Evolutionary conservation across 2,329 filamentous ascomycete species (phyloP).

Genomic region (Xylariales sp.): DNA sequence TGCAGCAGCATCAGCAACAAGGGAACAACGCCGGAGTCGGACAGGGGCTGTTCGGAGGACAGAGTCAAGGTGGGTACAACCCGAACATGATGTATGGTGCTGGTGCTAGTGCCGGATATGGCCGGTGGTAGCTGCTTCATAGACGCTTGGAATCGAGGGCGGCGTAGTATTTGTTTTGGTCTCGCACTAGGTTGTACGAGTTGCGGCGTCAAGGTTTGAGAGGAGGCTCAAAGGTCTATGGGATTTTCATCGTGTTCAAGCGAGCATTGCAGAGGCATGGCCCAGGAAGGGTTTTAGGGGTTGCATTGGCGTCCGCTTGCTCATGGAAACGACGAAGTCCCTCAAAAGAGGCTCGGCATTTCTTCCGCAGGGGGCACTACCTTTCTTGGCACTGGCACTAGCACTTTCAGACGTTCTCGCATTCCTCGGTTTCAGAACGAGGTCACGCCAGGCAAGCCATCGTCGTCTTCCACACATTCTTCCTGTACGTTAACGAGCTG

Average conservation of each 20-base stretch:
- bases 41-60: slow-evolving; percentile 85
- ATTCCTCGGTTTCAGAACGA: slow-evolving; percentile 27
- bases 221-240: slow-evolving; percentile 22
- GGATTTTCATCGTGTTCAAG: slow-evolving; percentile 36
- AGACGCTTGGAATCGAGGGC: slow-evolving; percentile 12
- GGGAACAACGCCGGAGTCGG: slow-evolving; percentile 72
- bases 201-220: slow-evolving; percentile 24
- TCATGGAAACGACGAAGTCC: slow-evolving; percentile 30
- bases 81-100: slow-evolving; percentile 70
- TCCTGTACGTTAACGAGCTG: slow-evolving; percentile 62
- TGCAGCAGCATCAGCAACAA: slow-evolving; percentile 85
- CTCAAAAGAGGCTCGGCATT: slow-evolving; percentile 18
- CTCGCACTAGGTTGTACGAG: slow-evolving; percentile 23
- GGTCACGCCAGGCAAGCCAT: slow-evolving; percentile 60
- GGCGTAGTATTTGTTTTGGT: slow-evolving; percentile 15
- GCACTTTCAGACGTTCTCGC: slow-evolving; percentile 21
- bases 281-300: slow-evolving; percentile 25
- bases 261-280: slow-evolving; percentile 40
- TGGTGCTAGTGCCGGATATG: slow-evolving; percentile 58
- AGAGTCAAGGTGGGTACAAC: slow-evolving; percentile 93
- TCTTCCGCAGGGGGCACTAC: slow-evolving; percentile 24
- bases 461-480: slow-evolving; percentile 60
- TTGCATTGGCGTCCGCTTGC: slow-evolving; percentile 32
- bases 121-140: slow-evolving; percentile 53
- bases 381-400: slow-evolving; percentile 11